phyloP scores from a whole-genome alignment of 2,329 filamentous ascomycete species.

The Neofusicoccum ribis region DNA sequence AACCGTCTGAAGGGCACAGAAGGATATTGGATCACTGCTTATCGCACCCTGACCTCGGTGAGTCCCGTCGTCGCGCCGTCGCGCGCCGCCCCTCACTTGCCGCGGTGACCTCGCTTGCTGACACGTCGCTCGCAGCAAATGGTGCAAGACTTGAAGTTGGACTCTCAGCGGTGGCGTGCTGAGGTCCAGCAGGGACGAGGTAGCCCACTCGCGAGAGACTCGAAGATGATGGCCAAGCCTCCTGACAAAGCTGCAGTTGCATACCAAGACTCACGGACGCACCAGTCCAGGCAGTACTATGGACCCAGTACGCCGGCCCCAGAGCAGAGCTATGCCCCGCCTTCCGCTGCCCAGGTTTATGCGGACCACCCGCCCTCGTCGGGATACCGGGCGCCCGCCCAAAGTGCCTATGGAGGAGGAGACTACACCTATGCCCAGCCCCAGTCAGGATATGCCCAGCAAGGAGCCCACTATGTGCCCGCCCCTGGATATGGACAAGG shows the following conservation, averaged over 20 bases:
- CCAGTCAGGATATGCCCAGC: constrained; percentile 36
- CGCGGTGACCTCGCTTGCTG: background rate
- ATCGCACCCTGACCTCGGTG: constrained; percentile 53
- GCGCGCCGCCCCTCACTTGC: background rate
- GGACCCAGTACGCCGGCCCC: constrained; percentile 30
- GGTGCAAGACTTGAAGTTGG: constrained; percentile 51
- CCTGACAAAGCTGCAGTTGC: constrained; percentile 47
- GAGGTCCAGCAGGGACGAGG: constrained; percentile 43
- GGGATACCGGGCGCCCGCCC: constrained; percentile 25
- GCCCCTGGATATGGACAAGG: constrained; percentile 28
- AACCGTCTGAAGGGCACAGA: constrained; percentile 38
- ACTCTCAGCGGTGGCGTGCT: constrained; percentile 48
- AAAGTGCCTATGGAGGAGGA: constrained; percentile 21
- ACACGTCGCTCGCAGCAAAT: constrained; percentile 41
- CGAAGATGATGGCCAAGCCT: constrained; percentile 45
- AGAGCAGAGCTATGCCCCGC: constrained; percentile 22
- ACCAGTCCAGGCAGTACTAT: constrained; percentile 44
- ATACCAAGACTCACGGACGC: constrained; percentile 46
- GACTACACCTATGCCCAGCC: constrained; percentile 33
- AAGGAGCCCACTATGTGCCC: constrained; percentile 31
- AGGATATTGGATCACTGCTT: constrained; percentile 54
- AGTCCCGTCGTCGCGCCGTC: constrained; percentile 23
- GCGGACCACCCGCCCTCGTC: constrained; percentile 35
- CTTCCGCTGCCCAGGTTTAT: constrained; percentile 28
- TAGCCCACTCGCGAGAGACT: constrained; percentile 45